Base-by-base conservation (phyloP, 352 stramenopile species). In the Blastocystis sp. region DNA sequence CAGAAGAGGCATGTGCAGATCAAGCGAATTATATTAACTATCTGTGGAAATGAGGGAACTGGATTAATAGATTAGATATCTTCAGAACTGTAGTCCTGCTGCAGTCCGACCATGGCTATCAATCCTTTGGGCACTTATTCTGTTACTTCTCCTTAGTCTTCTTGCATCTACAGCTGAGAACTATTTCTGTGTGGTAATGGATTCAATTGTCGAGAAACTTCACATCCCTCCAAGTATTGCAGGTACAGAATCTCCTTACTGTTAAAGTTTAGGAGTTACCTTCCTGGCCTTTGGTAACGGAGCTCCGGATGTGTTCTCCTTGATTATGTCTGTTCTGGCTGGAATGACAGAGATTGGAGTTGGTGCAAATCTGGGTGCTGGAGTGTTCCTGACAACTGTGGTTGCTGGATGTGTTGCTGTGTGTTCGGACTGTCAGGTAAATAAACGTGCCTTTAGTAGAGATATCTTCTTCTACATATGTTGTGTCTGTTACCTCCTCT, bases 211-310 rank as follows among this genome's bases (percentile, higher is more conserved):
- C 53, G 92, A 97, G 51, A 95, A 97, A 91, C 92, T 95, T 59
- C 30, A 90, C 69, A 66, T 91, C 19, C 80, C 90, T 53, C 70
- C 79, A 17, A 90, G 89, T 40, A 76, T 91, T 33, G 90, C 77
- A 13, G 59, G 60, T 70, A n/a, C 7, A 22, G 60, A 33, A 3
- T 70, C 7, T 35, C 5, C 60, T 4, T 19, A 35, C 17, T 42
- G 17, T 4, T 70, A 15, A 70, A 70, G 5, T 24, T 19, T 7
- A 70, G 69, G 97, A 35, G 96, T 99, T 68, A 98, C 96, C 2
- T 95, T 99, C 57, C 91, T 99, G 53, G 96, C 96, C 44, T 96
- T 99, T 77, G 97, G 96, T 19, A 99, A 99, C 92, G 95, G 97
- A 82, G 96, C 96, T 17, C 96, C 96, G 0, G 97, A 99, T 91